Evolutionary conservation across 208 protist species (phyloP).

Genomic region (Porcisia hertigi): DNA sequence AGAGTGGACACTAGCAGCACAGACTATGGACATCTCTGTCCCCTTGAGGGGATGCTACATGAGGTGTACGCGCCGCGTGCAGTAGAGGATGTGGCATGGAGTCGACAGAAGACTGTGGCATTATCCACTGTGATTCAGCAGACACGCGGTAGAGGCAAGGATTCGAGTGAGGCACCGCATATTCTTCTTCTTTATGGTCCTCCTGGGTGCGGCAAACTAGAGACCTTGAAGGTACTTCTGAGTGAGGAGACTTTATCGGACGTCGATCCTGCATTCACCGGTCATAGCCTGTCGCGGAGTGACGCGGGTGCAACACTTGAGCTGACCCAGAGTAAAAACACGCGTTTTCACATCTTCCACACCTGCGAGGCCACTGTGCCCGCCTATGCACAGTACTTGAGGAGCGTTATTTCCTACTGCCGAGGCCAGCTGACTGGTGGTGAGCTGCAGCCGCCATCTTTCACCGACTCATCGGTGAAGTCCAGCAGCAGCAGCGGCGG

Average conservation of each 20-base stretch:
- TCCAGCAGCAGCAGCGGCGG: not conserved
- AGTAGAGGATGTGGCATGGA: slow-evolving; percentile 64
- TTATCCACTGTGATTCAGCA: slow-evolving; percentile 40
- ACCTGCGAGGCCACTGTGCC: slow-evolving; percentile 32
- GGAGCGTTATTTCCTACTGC: slow-evolving; percentile 23
- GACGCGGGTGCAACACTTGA: not conserved
- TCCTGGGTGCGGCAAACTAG: slow-evolving; percentile 76
- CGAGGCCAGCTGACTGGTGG: slow-evolving; percentile 25
- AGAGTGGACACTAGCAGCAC: not conserved
- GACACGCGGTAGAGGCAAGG: slow-evolving; percentile 5
- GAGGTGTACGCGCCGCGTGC: slow-evolving; percentile 66
- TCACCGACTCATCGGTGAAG: not conserved
- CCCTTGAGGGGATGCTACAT: slow-evolving; percentile 52
- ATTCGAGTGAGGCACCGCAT: slow-evolving; percentile 18
- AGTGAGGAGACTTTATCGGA: slow-evolving; percentile 10
- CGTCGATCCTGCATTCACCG: not conserved
- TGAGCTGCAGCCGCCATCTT: slow-evolving; percentile 11
- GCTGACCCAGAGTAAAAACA: not conserved
- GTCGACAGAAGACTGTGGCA: slow-evolving; percentile 60
- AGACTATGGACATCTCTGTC: slow-evolving; percentile 4
- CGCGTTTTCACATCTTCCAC: slow-evolving; percentile 31
- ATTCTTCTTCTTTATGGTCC: slow-evolving; percentile 78
- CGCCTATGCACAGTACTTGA: slow-evolving; percentile 32
- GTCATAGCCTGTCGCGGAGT: not conserved
- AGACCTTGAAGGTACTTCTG: slow-evolving; percentile 53